Conservation (phyloP, 2,329 filamentous ascomycete genomes). For the Gyromitra esculenta region DNA sequence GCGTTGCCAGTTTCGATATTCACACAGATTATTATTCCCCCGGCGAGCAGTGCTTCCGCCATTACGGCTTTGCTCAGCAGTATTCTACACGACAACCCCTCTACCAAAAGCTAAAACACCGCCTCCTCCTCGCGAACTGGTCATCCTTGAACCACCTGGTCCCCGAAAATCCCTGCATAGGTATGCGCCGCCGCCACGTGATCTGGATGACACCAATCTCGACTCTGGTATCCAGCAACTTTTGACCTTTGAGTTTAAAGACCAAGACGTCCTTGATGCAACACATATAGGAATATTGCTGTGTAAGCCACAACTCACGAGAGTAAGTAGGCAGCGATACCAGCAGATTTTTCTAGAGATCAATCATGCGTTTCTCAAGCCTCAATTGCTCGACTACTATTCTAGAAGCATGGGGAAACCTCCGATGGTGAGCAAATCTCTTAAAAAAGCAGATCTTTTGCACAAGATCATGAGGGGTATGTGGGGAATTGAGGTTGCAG, state of each 20-base stretch:
- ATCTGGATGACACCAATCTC: slow-evolving; percentile 33
- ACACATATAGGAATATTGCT: slow-evolving; percentile 55
- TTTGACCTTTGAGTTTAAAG: slow-evolving; percentile 36
- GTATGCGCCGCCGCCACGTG: slow-evolving; percentile 2
- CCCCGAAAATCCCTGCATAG: slow-evolving; percentile 26
- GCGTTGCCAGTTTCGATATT: slow-evolving; percentile 52
- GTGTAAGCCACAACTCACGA: slow-evolving; percentile 49
- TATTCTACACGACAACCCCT: slow-evolving; percentile 25
- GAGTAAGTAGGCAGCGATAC: slow-evolving; percentile 55
- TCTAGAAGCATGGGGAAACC: slow-evolving; percentile 16
- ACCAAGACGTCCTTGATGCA: slow-evolving; percentile 41
- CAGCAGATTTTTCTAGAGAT: slow-evolving; percentile 55
- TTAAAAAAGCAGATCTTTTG: slow-evolving; percentile 51
- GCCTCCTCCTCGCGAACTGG: slow-evolving; percentile 29
- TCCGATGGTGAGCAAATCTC: not conserved
- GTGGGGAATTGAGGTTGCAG: slow-evolving; percentile 55
- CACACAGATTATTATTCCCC: slow-evolving; percentile 8
- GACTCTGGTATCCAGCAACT: slow-evolving; percentile 33
- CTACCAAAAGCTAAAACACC: not conserved
- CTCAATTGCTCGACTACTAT: slow-evolving; percentile 56
- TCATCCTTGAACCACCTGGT: slow-evolving; percentile 46
- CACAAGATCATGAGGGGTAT: slow-evolving; percentile 54
- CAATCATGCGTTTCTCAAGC: slow-evolving; percentile 49
- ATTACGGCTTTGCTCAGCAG: slow-evolving; percentile 14
- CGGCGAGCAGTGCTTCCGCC: slow-evolving; percentile 14